Evolutionary conservation across 2,329 filamentous ascomycete genomes (phyloP), one percentile per base, ranked within the genome.

Genomic region (Colletotrichum godetiae): DNA sequence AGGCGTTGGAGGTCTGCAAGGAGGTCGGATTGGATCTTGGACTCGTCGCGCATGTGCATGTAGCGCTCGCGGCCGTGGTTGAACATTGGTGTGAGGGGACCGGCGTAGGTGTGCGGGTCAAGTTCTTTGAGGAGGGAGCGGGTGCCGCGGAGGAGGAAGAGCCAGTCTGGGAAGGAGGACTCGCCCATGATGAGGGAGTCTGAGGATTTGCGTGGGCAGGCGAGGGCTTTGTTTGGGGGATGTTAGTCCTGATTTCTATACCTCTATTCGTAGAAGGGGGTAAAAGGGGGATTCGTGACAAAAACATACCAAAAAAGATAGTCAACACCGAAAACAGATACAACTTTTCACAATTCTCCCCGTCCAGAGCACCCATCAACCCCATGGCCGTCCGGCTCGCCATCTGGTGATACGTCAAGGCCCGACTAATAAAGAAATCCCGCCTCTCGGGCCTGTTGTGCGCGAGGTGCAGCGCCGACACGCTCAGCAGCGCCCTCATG

Each of bases 391-490:
- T 69, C 24, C 67, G 73, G 49, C 66, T 73, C 10, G 73, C 74
- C 65, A 75, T 69, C 57, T 75, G 74, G 33, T 76, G 74, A 57
- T 76, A 74, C 29, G 70, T 72, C 35, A 76, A 46, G 11, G 74
- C 74, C 46, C 70, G 24, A 8, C 70, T 60, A 15, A 84, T 76
- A 68, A 86, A 88, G 46, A 76, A 79, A n/a, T 82, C 80, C 24
- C 79, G 79, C 64, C 78, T 80, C 7, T 82, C 80, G 0, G 81
- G 83, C 8, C 80, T 80, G 53, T 81, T 82, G 60, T 82, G 81
- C 1, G 87, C 84, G 6, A 89, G 80, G 75, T 90, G 88, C 12
- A 88, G 78, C 0, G 87, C 86, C 4, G 87, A 84, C 22, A 89
- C 77, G 22, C 87, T 85, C 19, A 90, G 80, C n/a, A 89, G 80